A percentile compares a stretch with the other conserved stretches of the same genome.
Evolutionary conservation across 2,329 filamentous ascomycete genomes (phyloP).

Genomic region (Huntiella abstrusa): DNA sequence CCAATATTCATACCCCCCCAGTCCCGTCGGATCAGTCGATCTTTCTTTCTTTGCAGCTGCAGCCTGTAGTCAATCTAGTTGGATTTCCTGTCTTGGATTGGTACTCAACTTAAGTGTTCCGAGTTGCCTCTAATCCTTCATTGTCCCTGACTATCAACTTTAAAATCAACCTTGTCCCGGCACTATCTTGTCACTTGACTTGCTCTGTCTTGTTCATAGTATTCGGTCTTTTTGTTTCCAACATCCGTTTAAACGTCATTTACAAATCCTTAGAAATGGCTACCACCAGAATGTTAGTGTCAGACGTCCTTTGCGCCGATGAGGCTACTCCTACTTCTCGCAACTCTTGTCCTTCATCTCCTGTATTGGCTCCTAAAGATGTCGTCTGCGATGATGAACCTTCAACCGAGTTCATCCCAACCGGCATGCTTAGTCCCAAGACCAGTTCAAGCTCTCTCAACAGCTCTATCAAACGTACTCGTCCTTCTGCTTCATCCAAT

Average conservation of each 20-base stretch:
- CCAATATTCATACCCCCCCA: background rate
- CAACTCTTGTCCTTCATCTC: constrained; percentile 1
- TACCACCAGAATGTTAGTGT: constrained; percentile 3
- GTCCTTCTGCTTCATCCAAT: background rate
- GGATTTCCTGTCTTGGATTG: too few relatives aligned
- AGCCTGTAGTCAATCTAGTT: too few relatives aligned
- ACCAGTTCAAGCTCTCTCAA: constrained; percentile 5
- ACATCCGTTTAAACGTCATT: background rate
- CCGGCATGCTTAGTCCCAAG: constrained; percentile 6
- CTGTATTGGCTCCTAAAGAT: background rate
- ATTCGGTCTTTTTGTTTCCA: background rate
- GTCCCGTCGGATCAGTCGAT: too few relatives aligned
- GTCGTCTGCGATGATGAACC: background rate
- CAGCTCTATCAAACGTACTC: background rate
- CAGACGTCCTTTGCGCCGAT: constrained; percentile 5
- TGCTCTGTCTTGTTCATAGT: too few relatives aligned
- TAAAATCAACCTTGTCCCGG: too few relatives aligned
- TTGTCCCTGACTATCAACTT: too few relatives aligned
- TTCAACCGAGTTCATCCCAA: background rate
- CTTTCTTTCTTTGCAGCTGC: too few relatives aligned
- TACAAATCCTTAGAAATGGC: constrained; percentile 2
- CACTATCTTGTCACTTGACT: background rate
- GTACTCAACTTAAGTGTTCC: too few relatives aligned
- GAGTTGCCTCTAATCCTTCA: too few relatives aligned
- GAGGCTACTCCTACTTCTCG: background rate